Evolutionary conservation across 371 early-diverging fungal species (phyloP), one percentile per base, ranked within the genome.

Genomic region (Mucor piriformis): DNA sequence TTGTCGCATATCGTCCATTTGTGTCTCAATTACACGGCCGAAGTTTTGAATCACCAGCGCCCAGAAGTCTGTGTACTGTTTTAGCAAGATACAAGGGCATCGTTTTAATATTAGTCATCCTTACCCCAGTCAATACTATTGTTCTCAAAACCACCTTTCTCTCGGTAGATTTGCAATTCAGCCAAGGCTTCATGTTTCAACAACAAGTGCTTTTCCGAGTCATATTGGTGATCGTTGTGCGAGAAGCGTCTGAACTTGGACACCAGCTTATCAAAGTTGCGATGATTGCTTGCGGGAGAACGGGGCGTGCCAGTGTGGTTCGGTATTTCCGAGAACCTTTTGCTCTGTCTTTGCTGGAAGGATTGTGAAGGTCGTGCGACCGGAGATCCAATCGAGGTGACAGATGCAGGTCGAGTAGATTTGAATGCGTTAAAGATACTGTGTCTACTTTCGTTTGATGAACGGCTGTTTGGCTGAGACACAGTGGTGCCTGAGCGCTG

Each of bases 191-290:
- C 64, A 54, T 78, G 64, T 50, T 73, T 69, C 1, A 76, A 50
- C 27, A 53, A 43, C 3, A 50, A 37, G 24, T 76, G 77, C 50
- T 67, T 72, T 35, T 66, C 62, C 5, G 74, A 72, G 27, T 74
- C 74, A 27, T 64, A 67, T 23, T 88, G 87, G 89, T 88, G 67
- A 78, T 73, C 63, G 8, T 73, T 64, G 49, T 66, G 64, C 6
- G 74, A 63, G 11, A 72, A 59, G 1, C 63, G 59, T 42, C 59
- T 63, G 33, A 65, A 66, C n/a, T 59, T 66, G 24, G 67, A 49
- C 8, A 59, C 55, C 15, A 66, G 50, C 43, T 59, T 57, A 56
- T 63, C 67, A 21, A 63, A 66, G 25, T 49, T 54, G 23, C 54
- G 63, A 23, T 52, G 53, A 6, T 51, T 64, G n/a, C 49, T 48